Base-by-base conservation (phyloP, 805 yeast genomes). In the Middelhovenomyces tepae region DNA sequence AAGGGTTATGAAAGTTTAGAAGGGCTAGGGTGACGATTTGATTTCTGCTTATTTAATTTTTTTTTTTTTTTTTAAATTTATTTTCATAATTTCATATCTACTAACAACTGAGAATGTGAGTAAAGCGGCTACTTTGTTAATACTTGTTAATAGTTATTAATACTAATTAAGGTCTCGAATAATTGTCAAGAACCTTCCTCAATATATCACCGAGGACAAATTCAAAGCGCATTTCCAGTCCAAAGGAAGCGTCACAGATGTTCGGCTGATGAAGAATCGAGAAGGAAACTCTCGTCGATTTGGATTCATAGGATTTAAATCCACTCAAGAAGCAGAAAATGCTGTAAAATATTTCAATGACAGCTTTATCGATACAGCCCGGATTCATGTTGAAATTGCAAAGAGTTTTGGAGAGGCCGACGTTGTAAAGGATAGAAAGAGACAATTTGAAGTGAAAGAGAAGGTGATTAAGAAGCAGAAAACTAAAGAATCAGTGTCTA, bases 271-370 rank as follows among this genome's bases (percentile, higher is more conserved):
- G 71, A 78, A 72, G 47, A 83, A 79, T 44, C 67, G 79, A 45
- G 74, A 73, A 44, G 98, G 98, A 16, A 80, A 78, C 48, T 81
- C 94, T 7, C 73, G 98, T 57, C 67, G 93, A 46, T 91, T 91
- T 65, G 97, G 95, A 5, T 91, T 91, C 48, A 65, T 91, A 32
- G 98, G 98, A 1, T 91, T 71, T 56, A 78, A 75, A 47, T 65
- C 75, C n/a, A 64, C 59, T 13, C 67, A 60, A 8, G 94, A 82
- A 48, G 97, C 98, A 1, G 72, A 67, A 31, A 69, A 65, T 28
- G 95, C 95, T 0, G 89, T 77, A 5, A 65, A 61, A 30, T 85
- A 71, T 56, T 87, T 80, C 56, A 66, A 91, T 58, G 67, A 71
- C 5, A 72, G 94, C 1, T 91, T 75, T 54, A 75, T 91, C 37